These are phyloP conservation scores for Thelonectria olida DNA, from an alignment of 2,329 filamentous ascomycete genomes.

Conservation along the genomic window DNA sequence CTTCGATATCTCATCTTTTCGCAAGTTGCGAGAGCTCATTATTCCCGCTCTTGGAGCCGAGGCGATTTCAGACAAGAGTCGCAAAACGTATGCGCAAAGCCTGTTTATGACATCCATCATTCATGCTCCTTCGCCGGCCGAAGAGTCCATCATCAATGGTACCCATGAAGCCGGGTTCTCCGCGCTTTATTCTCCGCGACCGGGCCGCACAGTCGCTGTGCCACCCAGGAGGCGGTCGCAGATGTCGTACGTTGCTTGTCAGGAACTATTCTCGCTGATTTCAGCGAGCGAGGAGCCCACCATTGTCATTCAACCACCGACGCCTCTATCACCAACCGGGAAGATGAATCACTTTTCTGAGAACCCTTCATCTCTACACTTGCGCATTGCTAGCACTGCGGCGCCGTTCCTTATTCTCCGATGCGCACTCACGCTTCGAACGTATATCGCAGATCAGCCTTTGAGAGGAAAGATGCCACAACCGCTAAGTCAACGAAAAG, in stretches of 20 bases:
- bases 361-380: slow-evolving; percentile 48
- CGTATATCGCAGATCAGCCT: slow-evolving; percentile 91
- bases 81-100: slow-evolving; percentile 75
- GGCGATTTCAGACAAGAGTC: slow-evolving; percentile 71
- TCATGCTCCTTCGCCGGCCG: slow-evolving; percentile 67
- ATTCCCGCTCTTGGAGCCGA: slow-evolving; percentile 76
- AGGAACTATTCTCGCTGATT: slow-evolving; percentile 79
- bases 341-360: slow-evolving; percentile 32
- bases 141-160: slow-evolving; percentile 63
- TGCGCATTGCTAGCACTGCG: slow-evolving; percentile 76
- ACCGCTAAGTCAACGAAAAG: slow-evolving; percentile 80
- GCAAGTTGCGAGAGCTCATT: slow-evolving; percentile 73
- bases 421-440: slow-evolving; percentile 80
- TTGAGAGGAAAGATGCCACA: slow-evolving; percentile 89
- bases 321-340: slow-evolving; percentile 50
- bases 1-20: slow-evolving; percentile 84
- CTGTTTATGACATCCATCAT: slow-evolving; percentile 87
- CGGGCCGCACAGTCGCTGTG: slow-evolving; percentile 77
- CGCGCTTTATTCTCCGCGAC: slow-evolving; percentile 69
- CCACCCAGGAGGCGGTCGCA: slow-evolving; percentile 70
- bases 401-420: slow-evolving; percentile 86
- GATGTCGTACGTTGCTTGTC: slow-evolving; percentile 83
- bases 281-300: slow-evolving; percentile 51
- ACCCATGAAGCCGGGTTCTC: slow-evolving; percentile 61
- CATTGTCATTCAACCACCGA: slow-evolving; percentile 53